Evolutionary conservation across 2,329 filamentous ascomycete genomes (phyloP).

Genomic region (Setomelanomma holmii): DNA sequence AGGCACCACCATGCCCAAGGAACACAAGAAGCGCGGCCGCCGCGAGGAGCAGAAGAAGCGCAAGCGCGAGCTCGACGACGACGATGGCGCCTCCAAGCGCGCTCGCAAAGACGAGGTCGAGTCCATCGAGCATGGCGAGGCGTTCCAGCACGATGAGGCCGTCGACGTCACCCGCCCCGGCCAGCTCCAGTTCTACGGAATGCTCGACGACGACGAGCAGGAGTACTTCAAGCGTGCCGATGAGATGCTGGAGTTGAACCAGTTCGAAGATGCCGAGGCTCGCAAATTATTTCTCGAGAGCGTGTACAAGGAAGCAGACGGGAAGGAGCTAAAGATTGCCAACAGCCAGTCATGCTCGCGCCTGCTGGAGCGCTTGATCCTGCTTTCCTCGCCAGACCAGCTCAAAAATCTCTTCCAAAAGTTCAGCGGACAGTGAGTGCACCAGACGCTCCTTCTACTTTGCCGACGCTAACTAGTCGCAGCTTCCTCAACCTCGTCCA

Average conservation of each 20-base stretch:
- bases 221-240: constrained; percentile 94
- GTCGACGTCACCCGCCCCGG: constrained; percentile 44
- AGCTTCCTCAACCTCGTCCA: constrained; percentile 86
- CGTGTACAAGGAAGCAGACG: constrained; percentile 84
- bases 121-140: constrained; percentile 14
- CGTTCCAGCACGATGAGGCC: constrained; percentile 34
- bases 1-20: constrained; percentile 61
- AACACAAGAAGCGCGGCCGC: constrained; percentile 65
- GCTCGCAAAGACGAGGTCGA: constrained; percentile 31
- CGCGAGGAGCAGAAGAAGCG: constrained; percentile 60
- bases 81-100: constrained; percentile 48
- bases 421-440: constrained; percentile 75
- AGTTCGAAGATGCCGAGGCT: constrained; percentile 77
- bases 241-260: constrained; percentile 86
- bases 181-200: constrained; percentile 85
- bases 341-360: constrained; percentile 95
- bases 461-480: constrained; percentile 18
- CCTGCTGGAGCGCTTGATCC: constrained; percentile 88
- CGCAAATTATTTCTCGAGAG: constrained; percentile 68
- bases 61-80: constrained; percentile 46
- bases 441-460: not conserved
- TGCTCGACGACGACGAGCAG: constrained; percentile 91
- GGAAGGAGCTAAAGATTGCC: constrained; percentile 94
- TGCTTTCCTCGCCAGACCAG: constrained; percentile 78
- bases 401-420: constrained; percentile 86